A percentile compares a stretch with the other conserved stretches of the same genome.
phyloP scores from a whole-genome alignment of 495 filamentous ascomycete genomes.

The Pyrenopolyporus hunteri region DNA sequence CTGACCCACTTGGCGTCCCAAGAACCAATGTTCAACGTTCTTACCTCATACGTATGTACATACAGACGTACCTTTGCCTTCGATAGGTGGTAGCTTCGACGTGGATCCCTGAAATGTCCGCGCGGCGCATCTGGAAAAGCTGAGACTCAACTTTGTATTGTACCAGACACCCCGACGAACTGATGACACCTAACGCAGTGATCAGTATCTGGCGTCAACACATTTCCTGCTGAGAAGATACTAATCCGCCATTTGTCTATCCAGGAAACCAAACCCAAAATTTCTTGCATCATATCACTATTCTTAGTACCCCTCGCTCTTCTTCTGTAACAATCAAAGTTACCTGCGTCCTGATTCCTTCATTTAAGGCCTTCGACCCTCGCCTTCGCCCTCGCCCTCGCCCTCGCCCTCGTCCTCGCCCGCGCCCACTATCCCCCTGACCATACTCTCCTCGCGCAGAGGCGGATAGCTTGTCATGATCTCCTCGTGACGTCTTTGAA shows the following conservation, averaged over 20 bases:
- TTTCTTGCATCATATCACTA: not conserved
- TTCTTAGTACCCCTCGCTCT: conserved; percentile 1
- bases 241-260: conserved; percentile 10
- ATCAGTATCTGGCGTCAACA: conserved; percentile 7
- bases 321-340: no score
- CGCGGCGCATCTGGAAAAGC: conserved; percentile 30
- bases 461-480: conserved; percentile 38
- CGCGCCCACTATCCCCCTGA: no score
- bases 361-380: not conserved
- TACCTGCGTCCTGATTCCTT: conserved; percentile 1
- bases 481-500: conserved; percentile 18
- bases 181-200: conserved; percentile 26
- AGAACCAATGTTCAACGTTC: not conserved
- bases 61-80: conserved; percentile 2
- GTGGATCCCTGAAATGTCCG: conserved; percentile 22
- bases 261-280: not conserved
- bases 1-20: not conserved
- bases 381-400: conserved; percentile 3
- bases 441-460: conserved; percentile 3
- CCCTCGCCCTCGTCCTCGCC: conserved; percentile 1
- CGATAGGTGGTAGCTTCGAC: not conserved
- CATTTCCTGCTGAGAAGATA: not conserved
- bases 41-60: not conserved
- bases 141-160: conserved; percentile 22
- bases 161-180: conserved; percentile 3